Percentiles rank a stretch among this genome's conserved stretches.
Evolutionary conservation across 306 rosid genomes (phyloP).

Genomic region (Dalbergia oliveri): DNA sequence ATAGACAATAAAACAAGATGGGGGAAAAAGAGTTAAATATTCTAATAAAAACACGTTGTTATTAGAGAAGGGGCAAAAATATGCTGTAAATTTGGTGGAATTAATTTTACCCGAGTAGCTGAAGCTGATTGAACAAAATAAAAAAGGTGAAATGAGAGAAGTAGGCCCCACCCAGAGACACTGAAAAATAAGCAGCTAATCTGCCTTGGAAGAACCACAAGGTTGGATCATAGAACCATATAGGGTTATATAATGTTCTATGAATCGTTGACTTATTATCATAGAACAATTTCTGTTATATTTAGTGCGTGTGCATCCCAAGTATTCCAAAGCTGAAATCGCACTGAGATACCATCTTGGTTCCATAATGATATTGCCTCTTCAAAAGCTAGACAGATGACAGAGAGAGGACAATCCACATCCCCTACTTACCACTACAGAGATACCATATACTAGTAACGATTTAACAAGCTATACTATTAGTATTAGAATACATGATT

Average conservation of each 20-base stretch:
- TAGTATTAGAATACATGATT: not conserved
- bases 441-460: not conserved
- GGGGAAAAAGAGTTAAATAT: no score
- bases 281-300: conserved; percentile 16
- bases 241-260: conserved; percentile 4
- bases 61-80: no score
- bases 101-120: no score
- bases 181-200: conserved; percentile 2
- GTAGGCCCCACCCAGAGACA: conserved; percentile 40
- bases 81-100: no score
- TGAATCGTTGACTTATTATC: not conserved
- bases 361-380: conserved; percentile 53
- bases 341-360: conserved; percentile 41
- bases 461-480: not conserved
- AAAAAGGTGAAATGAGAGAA: conserved; percentile 8
- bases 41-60: no score
- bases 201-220: conserved; percentile 43
- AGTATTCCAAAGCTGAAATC: conserved; percentile 52
- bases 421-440: conserved; percentile 2
- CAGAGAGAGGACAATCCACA: not conserved
- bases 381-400: conserved; percentile 38
- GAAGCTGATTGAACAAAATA: no score
- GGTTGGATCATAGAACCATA: conserved; percentile 25
- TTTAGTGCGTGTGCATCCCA: conserved; percentile 29
- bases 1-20: no score